These are phyloP conservation scores for Mycotypha africana DNA, from an alignment of 371 early-diverging fungal genomes.

Conservation along the genomic window DNA sequence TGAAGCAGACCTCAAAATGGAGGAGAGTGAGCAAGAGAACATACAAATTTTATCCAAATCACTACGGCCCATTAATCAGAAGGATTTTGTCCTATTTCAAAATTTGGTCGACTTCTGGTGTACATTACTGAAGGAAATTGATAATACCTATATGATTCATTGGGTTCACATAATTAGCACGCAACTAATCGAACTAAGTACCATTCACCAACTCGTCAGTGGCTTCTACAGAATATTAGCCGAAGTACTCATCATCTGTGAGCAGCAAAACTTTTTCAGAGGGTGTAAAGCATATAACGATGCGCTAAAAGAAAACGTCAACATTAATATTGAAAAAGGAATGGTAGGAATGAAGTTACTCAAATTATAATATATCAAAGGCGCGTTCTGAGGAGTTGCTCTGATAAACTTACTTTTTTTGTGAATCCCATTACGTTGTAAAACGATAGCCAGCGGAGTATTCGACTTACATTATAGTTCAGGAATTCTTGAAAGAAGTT, in stretches of 20 bases:
- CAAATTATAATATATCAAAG: neutral
- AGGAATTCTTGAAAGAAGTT: conserved; percentile 55
- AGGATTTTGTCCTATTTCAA: conserved; percentile 66
- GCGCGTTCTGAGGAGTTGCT: neutral
- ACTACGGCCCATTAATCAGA: conserved; percentile 51
- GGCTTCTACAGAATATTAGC: conserved; percentile 72
- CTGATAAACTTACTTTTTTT: too few relatives aligned
- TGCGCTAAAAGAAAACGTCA: too few relatives aligned
- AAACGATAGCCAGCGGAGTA: conserved; percentile 16
- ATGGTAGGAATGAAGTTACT: too few relatives aligned
- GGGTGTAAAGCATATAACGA: conserved; percentile 12
- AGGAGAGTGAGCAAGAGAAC: neutral
- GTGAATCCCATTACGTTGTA: too few relatives aligned
- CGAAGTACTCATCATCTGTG: conserved; percentile 40
- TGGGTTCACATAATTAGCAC: conserved; percentile 61
- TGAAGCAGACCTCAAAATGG: too few relatives aligned
- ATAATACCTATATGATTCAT: conserved; percentile 34
- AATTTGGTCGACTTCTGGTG: conserved; percentile 67
- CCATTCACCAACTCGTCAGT: conserved; percentile 59
- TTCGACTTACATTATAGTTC: conserved; percentile 32
- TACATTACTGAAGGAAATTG: conserved; percentile 45
- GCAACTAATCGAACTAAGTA: conserved; percentile 47
- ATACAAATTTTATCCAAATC: conserved; percentile 11
- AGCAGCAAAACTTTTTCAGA: conserved; percentile 34
- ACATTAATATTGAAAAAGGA: too few relatives aligned